Conservation (phyloP, 139 green algal genomes). For the Chlamydomonas incerta region DNA sequence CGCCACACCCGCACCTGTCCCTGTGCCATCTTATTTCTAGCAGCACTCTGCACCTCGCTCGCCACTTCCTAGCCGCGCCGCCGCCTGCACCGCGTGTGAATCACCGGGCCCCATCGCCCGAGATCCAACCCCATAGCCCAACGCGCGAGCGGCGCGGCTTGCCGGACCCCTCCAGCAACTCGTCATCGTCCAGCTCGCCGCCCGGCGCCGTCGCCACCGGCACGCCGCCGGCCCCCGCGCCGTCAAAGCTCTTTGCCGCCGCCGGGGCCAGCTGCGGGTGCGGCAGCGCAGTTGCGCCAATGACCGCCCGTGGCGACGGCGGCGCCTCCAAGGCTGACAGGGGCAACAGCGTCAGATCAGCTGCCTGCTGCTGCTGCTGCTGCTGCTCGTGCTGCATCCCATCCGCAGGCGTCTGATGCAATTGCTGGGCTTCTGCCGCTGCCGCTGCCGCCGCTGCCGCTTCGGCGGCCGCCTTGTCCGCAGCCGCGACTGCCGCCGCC, state of each 20-base stretch:
- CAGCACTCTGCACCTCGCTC: too few relatives aligned
- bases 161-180: neutral
- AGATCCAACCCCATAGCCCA: conserved; percentile 38
- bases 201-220: too few relatives aligned
- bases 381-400: too few relatives aligned
- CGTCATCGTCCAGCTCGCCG: conserved; percentile 1
- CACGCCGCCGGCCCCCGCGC: too few relatives aligned
- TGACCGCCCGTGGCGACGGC: neutral
- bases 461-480: neutral
- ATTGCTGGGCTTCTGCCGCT: neutral
- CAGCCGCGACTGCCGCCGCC: conserved; percentile 16
- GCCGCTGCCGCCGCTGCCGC: neutral
- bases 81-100: too few relatives aligned
- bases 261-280: neutral
- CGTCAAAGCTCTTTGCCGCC: too few relatives aligned
- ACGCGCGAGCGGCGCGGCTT: neutral
- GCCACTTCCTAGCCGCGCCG: too few relatives aligned
- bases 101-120: neutral
- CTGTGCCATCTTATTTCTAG: too few relatives aligned
- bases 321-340: neutral
- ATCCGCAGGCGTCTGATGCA: too few relatives aligned
- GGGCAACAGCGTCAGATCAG: neutral
- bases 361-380: neutral
- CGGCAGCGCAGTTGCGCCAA: too few relatives aligned
- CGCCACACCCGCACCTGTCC: too few relatives aligned